A percentile compares a stretch with the other conserved stretches of the same genome.
These are phyloP conservation scores for Trichaptum fuscoviolaceum DNA, from an alignment of 768 basidiomycete genomes.

Conservation along the genomic window DNA sequence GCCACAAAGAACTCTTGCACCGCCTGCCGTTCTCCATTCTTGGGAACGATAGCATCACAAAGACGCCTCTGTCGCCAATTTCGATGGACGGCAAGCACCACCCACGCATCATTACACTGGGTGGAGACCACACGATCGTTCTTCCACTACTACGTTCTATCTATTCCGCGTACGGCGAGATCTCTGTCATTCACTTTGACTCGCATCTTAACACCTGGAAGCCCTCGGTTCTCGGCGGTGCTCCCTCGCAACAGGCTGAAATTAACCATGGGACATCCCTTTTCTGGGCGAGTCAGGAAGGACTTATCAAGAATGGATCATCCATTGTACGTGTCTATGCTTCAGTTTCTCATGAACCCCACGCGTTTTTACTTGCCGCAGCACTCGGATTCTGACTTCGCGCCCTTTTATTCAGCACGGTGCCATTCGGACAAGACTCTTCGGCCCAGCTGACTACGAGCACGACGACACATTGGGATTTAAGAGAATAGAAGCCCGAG, in stretches of 20 bases:
- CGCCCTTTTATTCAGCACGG: constrained; percentile 58
- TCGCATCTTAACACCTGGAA: constrained; percentile 82
- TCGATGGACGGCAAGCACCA: constrained; percentile 69
- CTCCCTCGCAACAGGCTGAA: constrained; percentile 63
- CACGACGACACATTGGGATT: constrained; percentile 80
- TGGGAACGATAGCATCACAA: constrained; percentile 57
- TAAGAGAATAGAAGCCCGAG: constrained; percentile 75
- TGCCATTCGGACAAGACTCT: constrained; percentile 80
- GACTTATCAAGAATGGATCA: constrained; percentile 68
- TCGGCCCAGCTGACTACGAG: constrained; percentile 68
- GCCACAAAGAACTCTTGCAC: constrained; percentile 66
- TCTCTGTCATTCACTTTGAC: constrained; percentile 84
- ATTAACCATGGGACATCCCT: constrained; percentile 91
- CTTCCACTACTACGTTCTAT: constrained; percentile 66
- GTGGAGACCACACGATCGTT: constrained; percentile 86
- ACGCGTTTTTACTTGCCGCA: constrained; percentile 16
- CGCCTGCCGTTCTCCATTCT: constrained; percentile 56
- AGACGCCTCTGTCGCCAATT: constrained; percentile 51
- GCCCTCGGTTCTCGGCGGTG: constrained; percentile 67
- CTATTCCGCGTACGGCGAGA: constrained; percentile 69
- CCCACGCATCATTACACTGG: constrained; percentile 76
- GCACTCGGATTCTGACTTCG: constrained; percentile 70
- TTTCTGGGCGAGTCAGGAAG: constrained; percentile 82
- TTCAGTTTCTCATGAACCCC: constrained; percentile 16
- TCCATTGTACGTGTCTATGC: constrained; percentile 72